These are phyloP conservation scores for Suillus spraguei DNA, from an alignment of 768 basidiomycete genomes.

Conservation along the genomic window DNA sequence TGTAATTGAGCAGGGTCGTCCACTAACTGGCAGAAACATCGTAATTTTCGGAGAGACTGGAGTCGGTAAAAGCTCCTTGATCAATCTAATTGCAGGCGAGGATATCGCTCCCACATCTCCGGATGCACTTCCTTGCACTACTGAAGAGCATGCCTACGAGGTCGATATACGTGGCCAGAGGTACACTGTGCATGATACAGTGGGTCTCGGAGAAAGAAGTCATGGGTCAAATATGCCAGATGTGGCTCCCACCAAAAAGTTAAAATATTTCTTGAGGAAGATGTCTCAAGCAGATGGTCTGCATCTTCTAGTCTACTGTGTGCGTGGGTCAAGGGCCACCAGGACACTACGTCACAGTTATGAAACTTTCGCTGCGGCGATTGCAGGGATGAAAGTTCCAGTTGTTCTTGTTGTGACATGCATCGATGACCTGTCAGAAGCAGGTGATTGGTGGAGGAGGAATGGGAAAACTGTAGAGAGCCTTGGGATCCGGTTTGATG, in stretches of 20 bases:
- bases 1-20: background rate
- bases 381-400: conserved; percentile 36
- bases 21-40: conserved; percentile 29
- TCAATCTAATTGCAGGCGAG: conserved; percentile 41
- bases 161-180: conserved; percentile 23
- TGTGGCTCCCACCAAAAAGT: conserved; percentile 11
- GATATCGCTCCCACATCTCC: conserved; percentile 35
- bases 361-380: conserved; percentile 30
- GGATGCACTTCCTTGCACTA: conserved; percentile 39
- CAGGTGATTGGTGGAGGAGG: conserved; percentile 35
- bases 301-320: conserved; percentile 27
- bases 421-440: conserved; percentile 33
- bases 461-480: conserved; percentile 23
- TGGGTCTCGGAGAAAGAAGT: conserved; percentile 27
- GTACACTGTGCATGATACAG: conserved; percentile 37
- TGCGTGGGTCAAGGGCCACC: conserved; percentile 22
- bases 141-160: conserved; percentile 29
- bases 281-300: conserved; percentile 31
- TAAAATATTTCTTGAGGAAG: conserved; percentile 35
- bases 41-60: conserved; percentile 49
- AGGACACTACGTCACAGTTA: conserved; percentile 20
- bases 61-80: conserved; percentile 44
- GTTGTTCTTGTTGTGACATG: conserved; percentile 41
- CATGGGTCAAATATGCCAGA: conserved; percentile 10
- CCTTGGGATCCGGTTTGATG: conserved; percentile 29